A percentile compares a stretch with the other conserved stretches of the same genome.
phyloP scores from a whole-genome alignment of 2,329 filamentous ascomycete genomes.

The Didymella pomorum region DNA sequence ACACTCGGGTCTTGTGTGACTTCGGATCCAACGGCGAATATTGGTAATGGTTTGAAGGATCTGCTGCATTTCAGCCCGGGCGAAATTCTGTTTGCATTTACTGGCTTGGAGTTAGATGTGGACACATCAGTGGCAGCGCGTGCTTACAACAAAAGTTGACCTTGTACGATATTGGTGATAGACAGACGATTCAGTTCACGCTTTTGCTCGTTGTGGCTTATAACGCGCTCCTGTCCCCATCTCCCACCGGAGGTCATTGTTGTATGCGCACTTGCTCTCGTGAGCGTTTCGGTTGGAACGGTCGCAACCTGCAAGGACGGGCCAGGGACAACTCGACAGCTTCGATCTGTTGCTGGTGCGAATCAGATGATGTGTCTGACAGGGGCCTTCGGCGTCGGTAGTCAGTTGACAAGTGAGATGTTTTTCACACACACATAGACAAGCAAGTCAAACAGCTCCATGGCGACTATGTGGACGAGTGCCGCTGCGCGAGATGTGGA shows the following conservation, averaged over 20 bases:
- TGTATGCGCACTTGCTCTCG: not conserved
- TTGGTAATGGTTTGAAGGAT: slow-evolving; percentile 16
- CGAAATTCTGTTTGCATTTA: slow-evolving; percentile 32
- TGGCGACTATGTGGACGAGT: not conserved
- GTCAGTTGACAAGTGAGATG: not conserved
- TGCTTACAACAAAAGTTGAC: slow-evolving; percentile 15
- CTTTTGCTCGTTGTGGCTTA: too few relatives aligned
- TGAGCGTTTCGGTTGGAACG: not conserved
- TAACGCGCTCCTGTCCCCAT: not conserved
- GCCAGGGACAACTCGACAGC: not conserved
- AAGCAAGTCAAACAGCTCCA: not conserved
- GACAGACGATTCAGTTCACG: slow-evolving; percentile 17
- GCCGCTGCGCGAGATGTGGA: not conserved
- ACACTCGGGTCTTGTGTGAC: slow-evolving; percentile 14
- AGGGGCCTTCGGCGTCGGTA: not conserved
- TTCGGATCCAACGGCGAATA: slow-evolving; percentile 21
- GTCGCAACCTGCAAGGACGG: not conserved
- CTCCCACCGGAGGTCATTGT: not conserved
- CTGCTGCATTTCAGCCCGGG: slow-evolving; percentile 27
- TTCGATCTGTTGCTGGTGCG: not conserved
- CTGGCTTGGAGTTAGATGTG: slow-evolving; percentile 24
- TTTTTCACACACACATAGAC: not conserved
- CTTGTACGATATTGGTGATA: slow-evolving; percentile 19
- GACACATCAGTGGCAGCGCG: slow-evolving; percentile 9
- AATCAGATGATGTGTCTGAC: not conserved